These are phyloP conservation scores for Nitzschia sp. DNA, from an alignment of 108 stramenopile genomes.

Conservation along the genomic window DNA sequence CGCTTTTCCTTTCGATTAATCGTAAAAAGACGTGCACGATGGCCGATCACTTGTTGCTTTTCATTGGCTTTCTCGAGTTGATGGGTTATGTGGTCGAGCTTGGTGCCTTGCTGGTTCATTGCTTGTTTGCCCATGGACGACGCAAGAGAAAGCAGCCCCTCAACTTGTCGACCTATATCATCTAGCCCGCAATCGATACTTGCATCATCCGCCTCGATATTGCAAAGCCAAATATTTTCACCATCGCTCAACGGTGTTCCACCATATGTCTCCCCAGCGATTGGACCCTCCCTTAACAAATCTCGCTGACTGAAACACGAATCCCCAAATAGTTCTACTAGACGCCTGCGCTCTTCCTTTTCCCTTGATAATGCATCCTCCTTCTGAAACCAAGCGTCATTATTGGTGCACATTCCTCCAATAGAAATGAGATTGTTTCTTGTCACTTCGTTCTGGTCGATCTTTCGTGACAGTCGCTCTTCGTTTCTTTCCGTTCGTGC, in stretches of 20 bases:
- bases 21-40: slow-evolving; percentile 7
- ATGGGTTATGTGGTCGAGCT: background rate
- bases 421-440: background rate
- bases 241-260: background rate
- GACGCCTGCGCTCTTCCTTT: background rate
- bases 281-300: too few relatives aligned
- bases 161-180: background rate
- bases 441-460: background rate
- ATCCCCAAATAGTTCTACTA: background rate
- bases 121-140: background rate
- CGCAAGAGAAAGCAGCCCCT: slow-evolving; percentile 3
- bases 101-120: background rate
- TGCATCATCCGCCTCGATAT: slow-evolving; percentile 7
- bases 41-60: background rate
- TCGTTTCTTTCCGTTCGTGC: slow-evolving; percentile 7
- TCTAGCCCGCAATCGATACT: slow-evolving; percentile 1
- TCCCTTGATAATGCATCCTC: too few relatives aligned
- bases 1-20: slow-evolving; percentile 1
- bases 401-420: background rate
- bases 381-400: too few relatives aligned
- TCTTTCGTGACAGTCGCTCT: background rate
- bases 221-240: background rate
- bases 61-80: background rate
- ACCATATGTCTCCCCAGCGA: background rate
- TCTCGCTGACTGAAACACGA: background rate